Evolutionary conservation across 2,329 filamentous ascomycete genomes (phyloP), one percentile per base, ranked within the genome.

Genomic region (Penicillium expansum): DNA sequence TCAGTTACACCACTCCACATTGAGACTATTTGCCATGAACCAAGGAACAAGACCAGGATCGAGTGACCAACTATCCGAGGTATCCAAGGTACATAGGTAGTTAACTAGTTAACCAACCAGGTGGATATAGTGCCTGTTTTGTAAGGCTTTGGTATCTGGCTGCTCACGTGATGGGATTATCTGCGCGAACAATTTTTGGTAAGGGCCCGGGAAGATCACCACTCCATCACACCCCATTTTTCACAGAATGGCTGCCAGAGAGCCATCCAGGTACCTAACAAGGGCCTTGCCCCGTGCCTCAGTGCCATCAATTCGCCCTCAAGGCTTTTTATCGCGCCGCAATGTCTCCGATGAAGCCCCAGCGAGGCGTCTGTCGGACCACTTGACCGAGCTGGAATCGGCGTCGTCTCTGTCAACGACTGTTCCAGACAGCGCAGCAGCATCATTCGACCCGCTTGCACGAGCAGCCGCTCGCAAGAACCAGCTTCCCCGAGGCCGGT

Each of bases 401-500:
- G 70, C 71, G 14, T 79, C 77, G 51, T 82, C 80, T 41, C 70
- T 82, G 50, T 69, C 72, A 24, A 64, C 69, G 30, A 63, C 74
- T 54, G 70, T 74, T 22, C 55, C 75, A 30, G 71, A 74, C 47
- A 72, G 76, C n/a, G 63, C 74, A 10, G 70, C 77, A 48, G 75
- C 80, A 63, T 69, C 71, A 56, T 86, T 79, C 58, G 77, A 85
- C 60, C 82, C 82, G 1, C 62, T 81, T 56, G 76, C 72, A 42
- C 75, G 74, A 55, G 78, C 80, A 44, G 77, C 73, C 55, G 69
- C 71, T 60, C 76, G 82, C 37, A 76, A 70, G 57, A 67, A 56
- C 8, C 71, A 76, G 59, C 66, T 79, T 18, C 83, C 83, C 9
- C 73, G 78, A 13, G 82, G 81, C 79, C 82, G 82, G 82, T 84